Evolutionary conservation across 1,139 yeast genomes (phyloP).

Genomic region (Yamadazyma mexicana): DNA sequence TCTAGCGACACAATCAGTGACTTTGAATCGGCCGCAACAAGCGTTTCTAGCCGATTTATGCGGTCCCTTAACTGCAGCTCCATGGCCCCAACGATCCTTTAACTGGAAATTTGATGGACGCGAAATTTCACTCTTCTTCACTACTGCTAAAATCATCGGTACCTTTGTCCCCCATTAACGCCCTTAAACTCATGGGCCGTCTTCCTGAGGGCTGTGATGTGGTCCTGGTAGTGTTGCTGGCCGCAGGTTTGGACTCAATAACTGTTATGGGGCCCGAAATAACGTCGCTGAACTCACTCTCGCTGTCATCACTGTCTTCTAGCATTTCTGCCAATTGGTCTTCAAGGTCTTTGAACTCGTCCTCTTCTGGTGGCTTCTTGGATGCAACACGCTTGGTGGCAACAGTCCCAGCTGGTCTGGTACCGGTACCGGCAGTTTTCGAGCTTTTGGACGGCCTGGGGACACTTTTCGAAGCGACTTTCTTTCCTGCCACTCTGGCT

Average conservation of each 20-base stretch:
- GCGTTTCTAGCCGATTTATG: slow-evolving; percentile 5
- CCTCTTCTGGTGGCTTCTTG: slow-evolving; percentile 20
- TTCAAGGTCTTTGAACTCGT: slow-evolving; percentile 47
- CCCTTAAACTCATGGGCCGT: slow-evolving; percentile 42
- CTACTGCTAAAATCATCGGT: slow-evolving; percentile 33
- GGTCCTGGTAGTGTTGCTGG: neutral
- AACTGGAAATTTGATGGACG: neutral
- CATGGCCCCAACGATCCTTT: too few species aligned
- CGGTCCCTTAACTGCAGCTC: slow-evolving; percentile 3
- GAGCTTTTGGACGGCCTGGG: neutral
- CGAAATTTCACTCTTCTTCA: slow-evolving; percentile 30
- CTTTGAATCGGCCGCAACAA: slow-evolving; percentile 1
- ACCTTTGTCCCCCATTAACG: slow-evolving; percentile 31
- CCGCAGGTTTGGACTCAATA: slow-evolving; percentile 8
- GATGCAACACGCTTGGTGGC: slow-evolving; percentile 4
- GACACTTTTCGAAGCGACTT: neutral
- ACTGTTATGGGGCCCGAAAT: slow-evolving; percentile 14
- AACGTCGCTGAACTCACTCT: slow-evolving; percentile 12
- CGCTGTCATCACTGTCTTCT: slow-evolving; percentile 21
- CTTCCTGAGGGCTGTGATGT: slow-evolving; percentile 15
- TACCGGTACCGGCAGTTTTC: too few species aligned
- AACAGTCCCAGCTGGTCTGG: neutral
- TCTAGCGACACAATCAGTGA: slow-evolving; percentile 8
- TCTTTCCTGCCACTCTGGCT: slow-evolving; percentile 3
- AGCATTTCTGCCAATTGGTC: slow-evolving; percentile 46